Conservation (phyloP, 225 moss, liverwort and hornwort genomes). For the Marchantia polymorpha region DNA sequence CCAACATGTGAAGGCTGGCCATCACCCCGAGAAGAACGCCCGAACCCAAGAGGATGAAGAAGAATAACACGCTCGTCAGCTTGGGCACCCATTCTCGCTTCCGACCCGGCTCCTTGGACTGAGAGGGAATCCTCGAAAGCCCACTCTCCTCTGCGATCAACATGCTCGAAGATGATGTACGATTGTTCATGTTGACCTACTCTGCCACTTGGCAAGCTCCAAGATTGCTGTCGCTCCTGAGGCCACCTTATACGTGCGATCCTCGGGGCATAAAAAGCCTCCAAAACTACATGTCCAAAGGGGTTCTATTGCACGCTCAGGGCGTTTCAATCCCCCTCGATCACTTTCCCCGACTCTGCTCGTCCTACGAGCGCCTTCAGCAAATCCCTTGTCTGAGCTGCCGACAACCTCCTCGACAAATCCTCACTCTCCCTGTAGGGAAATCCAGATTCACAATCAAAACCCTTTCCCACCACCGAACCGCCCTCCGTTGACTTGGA, state of each 20-base stretch:
- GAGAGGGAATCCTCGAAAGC: background rate
- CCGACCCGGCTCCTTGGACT: conserved; percentile 13
- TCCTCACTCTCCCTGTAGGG: background rate
- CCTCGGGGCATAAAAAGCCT: background rate
- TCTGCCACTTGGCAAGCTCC: background rate
- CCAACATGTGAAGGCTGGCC: conserved; percentile 64
- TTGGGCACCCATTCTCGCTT: conserved; percentile 63
- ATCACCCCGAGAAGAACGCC: conserved; percentile 76
- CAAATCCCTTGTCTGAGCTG: background rate
- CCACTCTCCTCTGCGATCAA: conserved; percentile 15
- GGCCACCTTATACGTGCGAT: background rate
- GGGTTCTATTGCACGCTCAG: background rate
- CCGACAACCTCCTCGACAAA: background rate
- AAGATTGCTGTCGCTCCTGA: background rate
- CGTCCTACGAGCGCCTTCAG: background rate
- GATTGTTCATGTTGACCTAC: conserved; percentile 6
- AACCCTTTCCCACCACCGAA: background rate
- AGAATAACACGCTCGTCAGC: conserved; percentile 56
- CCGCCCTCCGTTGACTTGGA: background rate
- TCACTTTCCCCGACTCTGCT: background rate
- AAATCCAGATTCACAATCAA: background rate
- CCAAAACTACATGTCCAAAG: background rate
- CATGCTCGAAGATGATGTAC: conserved; percentile 4
- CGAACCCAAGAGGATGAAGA: conserved; percentile 65
- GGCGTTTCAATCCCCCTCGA: background rate